These are phyloP conservation scores for Letharia columbiana DNA, from an alignment of 495 filamentous ascomycete genomes.

Conservation along the genomic window DNA sequence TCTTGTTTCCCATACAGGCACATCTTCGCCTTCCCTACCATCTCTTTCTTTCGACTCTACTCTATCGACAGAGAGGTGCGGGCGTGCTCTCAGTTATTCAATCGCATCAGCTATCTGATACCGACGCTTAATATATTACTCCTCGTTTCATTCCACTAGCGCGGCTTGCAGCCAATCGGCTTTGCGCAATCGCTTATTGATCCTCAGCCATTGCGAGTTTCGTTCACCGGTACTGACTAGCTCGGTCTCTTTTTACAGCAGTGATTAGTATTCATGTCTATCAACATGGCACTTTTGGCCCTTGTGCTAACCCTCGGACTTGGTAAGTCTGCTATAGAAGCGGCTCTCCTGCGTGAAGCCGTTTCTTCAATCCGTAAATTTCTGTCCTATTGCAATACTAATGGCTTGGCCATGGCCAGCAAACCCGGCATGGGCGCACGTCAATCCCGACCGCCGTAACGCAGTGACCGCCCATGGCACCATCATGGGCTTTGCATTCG, in stretches of 20 bases:
- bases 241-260: neutral
- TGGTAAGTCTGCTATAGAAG: neutral
- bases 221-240: neutral
- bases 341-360: neutral
- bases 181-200: neutral
- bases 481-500: constrained; percentile 34
- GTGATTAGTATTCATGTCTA: neutral
- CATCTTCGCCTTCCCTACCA: neutral
- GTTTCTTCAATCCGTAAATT: neutral
- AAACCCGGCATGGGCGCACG: neutral
- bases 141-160: neutral
- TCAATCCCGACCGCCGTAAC: constrained; percentile 13
- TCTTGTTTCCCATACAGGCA: neutral
- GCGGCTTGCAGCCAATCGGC: neutral
- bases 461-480: constrained; percentile 35
- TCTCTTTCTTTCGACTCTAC: neutral
- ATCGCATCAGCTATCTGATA: neutral
- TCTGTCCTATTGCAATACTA: neutral
- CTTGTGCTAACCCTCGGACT: neutral
- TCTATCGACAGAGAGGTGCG: neutral
- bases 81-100: neutral
- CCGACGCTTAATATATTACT: neutral
- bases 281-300: neutral
- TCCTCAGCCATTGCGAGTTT: neutral
- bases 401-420: neutral